Evolutionary conservation across 2,329 filamentous ascomycete genomes (phyloP), one percentile per base, ranked within the genome.

Genomic region (Xylariaceae sp.): DNA sequence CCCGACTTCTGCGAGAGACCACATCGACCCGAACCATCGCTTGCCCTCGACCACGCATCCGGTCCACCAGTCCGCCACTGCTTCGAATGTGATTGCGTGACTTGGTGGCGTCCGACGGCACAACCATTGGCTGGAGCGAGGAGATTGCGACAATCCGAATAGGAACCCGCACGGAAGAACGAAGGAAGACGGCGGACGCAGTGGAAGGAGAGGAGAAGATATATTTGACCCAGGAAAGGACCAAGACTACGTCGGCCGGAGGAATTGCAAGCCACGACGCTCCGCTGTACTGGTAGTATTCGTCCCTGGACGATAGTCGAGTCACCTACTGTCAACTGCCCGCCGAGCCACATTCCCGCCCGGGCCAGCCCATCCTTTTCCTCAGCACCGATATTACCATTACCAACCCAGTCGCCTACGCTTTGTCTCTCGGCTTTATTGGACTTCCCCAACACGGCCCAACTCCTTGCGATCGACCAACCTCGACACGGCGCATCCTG

Each of bases 381-480:
- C 11, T 45, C 35, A 57, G 9, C 51, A 17, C 55, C 55, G 53
- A 57, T 30, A 30, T 30, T 30, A 30, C 23, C 23, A 30, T 30
- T 30, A 57, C 18, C 10, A 45, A 30, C 23, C 35, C 47, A 37
- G 53, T 37, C 55, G 42, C 52, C 11, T 17, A 51, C 57, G 53
- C 56, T 30, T 30, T 45, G 56, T 35, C 52, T 30, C 11, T 49
- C 54, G 35, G 17, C 51, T 62, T 68, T 13, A 50, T 30, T 64
- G 60, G 60, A 61, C 63, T 67, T 62, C 60, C 65, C 62, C 64
- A 67, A 59, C 56, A 35, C 49, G 35, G 59, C 55, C n/a, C 52
- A 47, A 56, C 58, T 58, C 64, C 59, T 51, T 51, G 17, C 48
- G 6, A 53, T 8, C 39, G 15, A 47, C n/a, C 57, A 55, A 49